These are phyloP conservation scores for Neurospora discreta DNA, from an alignment of 495 filamentous ascomycete species.

Conservation along the genomic window DNA sequence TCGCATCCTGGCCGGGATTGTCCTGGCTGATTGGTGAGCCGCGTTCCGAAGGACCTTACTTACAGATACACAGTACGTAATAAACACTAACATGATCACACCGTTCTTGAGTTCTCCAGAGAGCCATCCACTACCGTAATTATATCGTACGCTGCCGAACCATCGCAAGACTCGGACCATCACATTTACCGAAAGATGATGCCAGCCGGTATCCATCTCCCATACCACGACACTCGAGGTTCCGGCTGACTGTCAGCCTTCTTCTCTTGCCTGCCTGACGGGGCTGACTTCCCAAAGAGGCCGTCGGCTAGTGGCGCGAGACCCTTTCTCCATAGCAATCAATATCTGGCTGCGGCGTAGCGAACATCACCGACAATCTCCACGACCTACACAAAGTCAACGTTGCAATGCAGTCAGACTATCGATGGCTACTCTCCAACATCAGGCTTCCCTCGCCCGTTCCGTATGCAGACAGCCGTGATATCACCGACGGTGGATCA, in stretches of 20 bases:
- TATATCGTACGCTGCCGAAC: neutral
- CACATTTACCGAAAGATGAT: neutral
- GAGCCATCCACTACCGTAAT: neutral
- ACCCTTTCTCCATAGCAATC: neutral
- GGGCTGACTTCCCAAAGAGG: neutral
- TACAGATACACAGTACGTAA: too few relatives aligned
- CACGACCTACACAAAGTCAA: neutral
- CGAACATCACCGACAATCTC: neutral
- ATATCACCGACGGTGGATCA: neutral
- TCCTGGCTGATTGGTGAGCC: neutral
- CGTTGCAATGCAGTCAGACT: neutral
- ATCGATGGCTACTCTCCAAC: neutral
- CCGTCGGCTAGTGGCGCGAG: neutral
- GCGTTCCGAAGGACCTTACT: too few relatives aligned
- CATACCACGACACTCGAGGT: neutral
- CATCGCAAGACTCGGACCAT: neutral
- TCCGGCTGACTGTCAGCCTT: neutral
- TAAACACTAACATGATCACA: neutral
- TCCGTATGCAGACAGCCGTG: neutral
- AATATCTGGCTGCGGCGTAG: neutral
- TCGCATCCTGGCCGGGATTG: neutral
- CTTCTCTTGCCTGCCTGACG: neutral
- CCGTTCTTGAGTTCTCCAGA: neutral
- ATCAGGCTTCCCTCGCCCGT: neutral
- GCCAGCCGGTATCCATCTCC: neutral